phyloP scores from a whole-genome alignment of 192 early-diverging fungal species.

The Glomus cerebriforme region DNA sequence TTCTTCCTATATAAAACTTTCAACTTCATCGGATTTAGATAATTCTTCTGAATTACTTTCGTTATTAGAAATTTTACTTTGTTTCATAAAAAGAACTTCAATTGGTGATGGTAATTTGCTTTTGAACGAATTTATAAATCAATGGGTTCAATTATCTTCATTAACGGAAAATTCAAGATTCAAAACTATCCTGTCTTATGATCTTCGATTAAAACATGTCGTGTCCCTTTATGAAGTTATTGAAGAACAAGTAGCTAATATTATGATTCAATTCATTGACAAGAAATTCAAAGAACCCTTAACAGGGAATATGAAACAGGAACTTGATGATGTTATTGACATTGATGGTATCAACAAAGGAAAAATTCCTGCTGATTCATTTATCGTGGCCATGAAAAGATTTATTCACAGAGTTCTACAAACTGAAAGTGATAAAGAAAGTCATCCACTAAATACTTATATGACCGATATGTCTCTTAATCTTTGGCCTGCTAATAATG shows the following conservation, averaged over 20 bases:
- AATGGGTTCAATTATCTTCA: constrained; percentile 32
- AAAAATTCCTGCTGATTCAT: constrained; percentile 25
- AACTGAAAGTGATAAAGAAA: constrained; percentile 1
- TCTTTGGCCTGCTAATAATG: not conserved
- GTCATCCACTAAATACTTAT: not conserved
- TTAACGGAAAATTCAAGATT: constrained; percentile 17
- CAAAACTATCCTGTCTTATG: not conserved
- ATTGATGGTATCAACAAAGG: not conserved
- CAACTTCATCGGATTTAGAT: not conserved
- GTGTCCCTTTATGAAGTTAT: constrained; percentile 31
- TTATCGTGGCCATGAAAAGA: constrained; percentile 26
- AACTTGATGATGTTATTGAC: not conserved
- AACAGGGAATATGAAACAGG: not conserved
- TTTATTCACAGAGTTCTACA: constrained; percentile 29
- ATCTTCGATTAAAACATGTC: constrained; percentile 29
- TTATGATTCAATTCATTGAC: constrained; percentile 14
- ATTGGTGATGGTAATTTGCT: not conserved
- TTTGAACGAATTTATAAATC: constrained; percentile 19
- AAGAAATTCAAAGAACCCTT: constrained; percentile 13
- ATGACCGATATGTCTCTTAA: constrained; percentile 1
- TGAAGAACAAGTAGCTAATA: constrained; percentile 26
- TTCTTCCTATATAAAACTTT: not conserved
- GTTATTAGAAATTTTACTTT: constrained; percentile 28
- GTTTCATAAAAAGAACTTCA: constrained; percentile 32
- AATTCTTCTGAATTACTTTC: constrained; percentile 29